These are phyloP conservation scores for Globisporangium middletonii DNA, from an alignment of 352 stramenopile genomes.

Conservation along the genomic window DNA sequence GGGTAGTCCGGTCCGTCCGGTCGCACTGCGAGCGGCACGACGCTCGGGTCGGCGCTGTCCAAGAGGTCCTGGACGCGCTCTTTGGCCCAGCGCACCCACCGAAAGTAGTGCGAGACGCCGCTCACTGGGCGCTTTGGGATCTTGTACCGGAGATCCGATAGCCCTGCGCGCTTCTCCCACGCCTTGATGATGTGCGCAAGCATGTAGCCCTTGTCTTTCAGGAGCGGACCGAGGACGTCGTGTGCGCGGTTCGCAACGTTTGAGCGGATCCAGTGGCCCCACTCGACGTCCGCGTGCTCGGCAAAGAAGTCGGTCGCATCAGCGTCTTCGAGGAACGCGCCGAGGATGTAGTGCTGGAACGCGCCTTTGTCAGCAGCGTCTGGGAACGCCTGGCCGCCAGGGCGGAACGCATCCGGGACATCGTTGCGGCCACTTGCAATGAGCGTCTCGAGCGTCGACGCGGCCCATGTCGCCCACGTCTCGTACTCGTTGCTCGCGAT, in stretches of 20 bases:
- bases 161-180: conserved; percentile 42
- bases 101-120: conserved; percentile 58
- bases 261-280: conserved; percentile 39
- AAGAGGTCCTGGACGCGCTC: conserved; percentile 49
- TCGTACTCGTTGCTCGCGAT: conserved; percentile 34
- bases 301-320: conserved; percentile 43
- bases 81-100: conserved; percentile 66
- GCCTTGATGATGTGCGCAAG: conserved; percentile 58
- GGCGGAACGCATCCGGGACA: conserved; percentile 27
- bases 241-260: conserved; percentile 33
- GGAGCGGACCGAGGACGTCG: conserved; percentile 42
- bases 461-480: conserved; percentile 45
- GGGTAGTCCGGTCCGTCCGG: conserved; percentile 43
- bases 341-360: conserved; percentile 49
- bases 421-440: conserved; percentile 15
- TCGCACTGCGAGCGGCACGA: conserved; percentile 27
- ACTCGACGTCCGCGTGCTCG: conserved; percentile 44
- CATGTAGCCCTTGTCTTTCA: conserved; percentile 55
- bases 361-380: conserved; percentile 29
- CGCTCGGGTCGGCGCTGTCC: conserved; percentile 20
- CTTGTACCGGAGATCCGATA: conserved; percentile 37
- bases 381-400: conserved; percentile 36
- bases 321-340: conserved; percentile 48
- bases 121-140: conserved; percentile 45
- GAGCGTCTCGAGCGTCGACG: conserved; percentile 24